Evolutionary conservation across 1,284 basidiomycete genomes (phyloP).

Genomic region (Cutaneotrichosporon mucoides): DNA sequence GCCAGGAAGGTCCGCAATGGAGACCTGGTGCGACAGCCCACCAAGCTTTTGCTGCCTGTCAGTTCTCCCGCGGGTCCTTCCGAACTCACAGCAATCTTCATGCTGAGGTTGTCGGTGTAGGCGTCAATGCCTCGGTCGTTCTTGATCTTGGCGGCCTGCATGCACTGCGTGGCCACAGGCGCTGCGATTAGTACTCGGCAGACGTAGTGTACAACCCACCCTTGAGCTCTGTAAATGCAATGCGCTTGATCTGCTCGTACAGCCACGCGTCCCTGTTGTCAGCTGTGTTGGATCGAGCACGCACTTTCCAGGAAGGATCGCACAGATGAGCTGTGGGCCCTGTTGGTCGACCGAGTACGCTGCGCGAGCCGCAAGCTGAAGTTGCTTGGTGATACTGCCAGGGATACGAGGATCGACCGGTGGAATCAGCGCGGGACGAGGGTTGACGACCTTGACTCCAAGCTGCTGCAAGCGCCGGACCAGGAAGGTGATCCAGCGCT

Average conservation of each 20-base stretch:
- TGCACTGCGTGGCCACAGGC: constrained; percentile 46
- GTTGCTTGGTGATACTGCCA: constrained; percentile 10
- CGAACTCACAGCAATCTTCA: constrained; percentile 36
- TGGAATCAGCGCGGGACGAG: constrained; percentile 26
- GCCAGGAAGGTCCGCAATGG: constrained; percentile 37
- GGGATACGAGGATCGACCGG: constrained; percentile 30
- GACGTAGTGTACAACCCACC: constrained; percentile 12
- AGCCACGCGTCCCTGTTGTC: constrained; percentile 36
- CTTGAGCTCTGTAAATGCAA: constrained; percentile 40
- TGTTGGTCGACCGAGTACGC: constrained; percentile 34
- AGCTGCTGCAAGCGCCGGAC: constrained; percentile 19
- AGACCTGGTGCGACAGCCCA: constrained; percentile 48
- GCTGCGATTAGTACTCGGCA: constrained; percentile 11
- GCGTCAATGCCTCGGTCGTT: constrained; percentile 39
- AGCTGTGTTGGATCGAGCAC: constrained; percentile 3
- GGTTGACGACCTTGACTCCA: constrained; percentile 34
- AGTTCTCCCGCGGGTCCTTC: not conserved
- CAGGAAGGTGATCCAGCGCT: constrained; percentile 30
- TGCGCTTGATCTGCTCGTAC: constrained; percentile 51
- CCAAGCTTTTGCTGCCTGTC: constrained; percentile 49
- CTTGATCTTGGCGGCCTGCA: constrained; percentile 46
- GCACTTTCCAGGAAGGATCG: constrained; percentile 42
- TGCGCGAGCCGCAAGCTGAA: constrained; percentile 32
- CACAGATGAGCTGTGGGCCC: constrained; percentile 45
- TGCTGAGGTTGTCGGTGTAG: constrained; percentile 49